These are phyloP conservation scores for Ilyonectria sp. DNA, from an alignment of 2,329 filamentous ascomycete species.

Conservation along the genomic window DNA sequence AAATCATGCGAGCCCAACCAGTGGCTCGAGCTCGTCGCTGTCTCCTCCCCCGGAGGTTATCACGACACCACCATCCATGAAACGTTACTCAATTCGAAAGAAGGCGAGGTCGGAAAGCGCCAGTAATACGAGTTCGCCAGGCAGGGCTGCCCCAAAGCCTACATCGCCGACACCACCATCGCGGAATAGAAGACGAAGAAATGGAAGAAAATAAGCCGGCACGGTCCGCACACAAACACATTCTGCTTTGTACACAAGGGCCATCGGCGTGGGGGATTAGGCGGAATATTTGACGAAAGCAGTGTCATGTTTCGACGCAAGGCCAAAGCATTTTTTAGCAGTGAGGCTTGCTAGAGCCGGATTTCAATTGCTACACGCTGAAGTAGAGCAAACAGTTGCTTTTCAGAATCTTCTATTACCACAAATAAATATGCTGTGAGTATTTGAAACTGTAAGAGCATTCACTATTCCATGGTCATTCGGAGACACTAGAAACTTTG, in stretches of 20 bases:
- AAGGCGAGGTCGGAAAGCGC: not conserved
- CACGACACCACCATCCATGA: slow-evolving; percentile 37
- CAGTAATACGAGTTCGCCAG: not conserved
- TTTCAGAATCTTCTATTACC: not conserved
- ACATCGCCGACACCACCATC: not conserved
- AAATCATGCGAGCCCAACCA: slow-evolving; percentile 5
- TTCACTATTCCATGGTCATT: not conserved
- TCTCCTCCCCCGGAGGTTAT: slow-evolving; percentile 37
- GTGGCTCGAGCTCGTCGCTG: slow-evolving; percentile 26
- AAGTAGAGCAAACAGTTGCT: not conserved
- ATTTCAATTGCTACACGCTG: no score
- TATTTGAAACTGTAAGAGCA: not conserved
- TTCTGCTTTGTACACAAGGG: not conserved
- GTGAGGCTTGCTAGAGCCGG: not conserved
- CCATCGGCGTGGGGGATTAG: not conserved
- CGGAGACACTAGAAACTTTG: not conserved
- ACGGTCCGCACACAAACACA: no score
- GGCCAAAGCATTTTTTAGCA: not conserved
- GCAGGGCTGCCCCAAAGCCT: no score
- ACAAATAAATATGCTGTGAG: not conserved
- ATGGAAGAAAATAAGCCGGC: not conserved
- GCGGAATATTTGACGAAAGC: not conserved
- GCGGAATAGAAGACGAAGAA: not conserved
- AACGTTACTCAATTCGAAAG: not conserved
- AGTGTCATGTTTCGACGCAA: not conserved